These are phyloP conservation scores for Hemisphaericaspora nanyangensis DNA, from an alignment of 805 yeast genomes.

Conservation along the genomic window DNA sequence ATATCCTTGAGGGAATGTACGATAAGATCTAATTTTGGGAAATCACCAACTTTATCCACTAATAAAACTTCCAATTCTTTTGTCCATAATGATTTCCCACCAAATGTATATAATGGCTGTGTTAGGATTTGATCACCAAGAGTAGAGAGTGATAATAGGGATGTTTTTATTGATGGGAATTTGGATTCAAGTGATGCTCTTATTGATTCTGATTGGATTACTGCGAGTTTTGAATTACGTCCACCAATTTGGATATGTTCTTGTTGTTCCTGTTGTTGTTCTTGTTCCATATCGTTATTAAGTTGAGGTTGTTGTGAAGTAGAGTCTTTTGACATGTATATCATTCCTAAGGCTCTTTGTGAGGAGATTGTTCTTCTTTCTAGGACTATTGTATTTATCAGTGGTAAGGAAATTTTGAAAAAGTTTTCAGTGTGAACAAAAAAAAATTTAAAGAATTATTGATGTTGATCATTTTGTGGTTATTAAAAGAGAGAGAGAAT, in stretches of 20 bases:
- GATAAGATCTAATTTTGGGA: slow-evolving; percentile 74
- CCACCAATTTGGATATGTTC: slow-evolving; percentile 66
- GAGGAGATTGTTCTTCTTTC: too few species aligned
- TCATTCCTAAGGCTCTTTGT: too few species aligned
- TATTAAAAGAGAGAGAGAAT: too few species aligned
- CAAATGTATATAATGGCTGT: slow-evolving; percentile 88
- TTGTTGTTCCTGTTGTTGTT: too few species aligned
- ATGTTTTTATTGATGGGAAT: slow-evolving; percentile 66
- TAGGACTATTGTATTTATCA: too few species aligned
- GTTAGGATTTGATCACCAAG: slow-evolving; percentile 86
- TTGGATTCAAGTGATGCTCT: slow-evolving; percentile 52
- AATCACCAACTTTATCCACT: slow-evolving; percentile 55
- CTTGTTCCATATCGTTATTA: too few species aligned
- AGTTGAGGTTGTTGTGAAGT: too few species aligned
- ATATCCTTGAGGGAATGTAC: slow-evolving; percentile 92
- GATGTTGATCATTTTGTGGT: too few species aligned
- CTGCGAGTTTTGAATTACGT: slow-evolving; percentile 82
- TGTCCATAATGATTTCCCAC: slow-evolving; percentile 96
- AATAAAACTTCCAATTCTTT: slow-evolving; percentile 84
- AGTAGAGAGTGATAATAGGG: slow-evolving; percentile 76
- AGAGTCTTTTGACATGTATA: too few species aligned
- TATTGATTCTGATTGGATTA: slow-evolving; percentile 77
- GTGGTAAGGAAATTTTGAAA: too few species aligned
- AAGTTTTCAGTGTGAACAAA: too few species aligned
- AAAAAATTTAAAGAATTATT: too few species aligned